These are phyloP conservation scores for Oryza coarctata DNA, from an alignment of 176 grass and related monocot genomes.

Conservation along the genomic window DNA sequence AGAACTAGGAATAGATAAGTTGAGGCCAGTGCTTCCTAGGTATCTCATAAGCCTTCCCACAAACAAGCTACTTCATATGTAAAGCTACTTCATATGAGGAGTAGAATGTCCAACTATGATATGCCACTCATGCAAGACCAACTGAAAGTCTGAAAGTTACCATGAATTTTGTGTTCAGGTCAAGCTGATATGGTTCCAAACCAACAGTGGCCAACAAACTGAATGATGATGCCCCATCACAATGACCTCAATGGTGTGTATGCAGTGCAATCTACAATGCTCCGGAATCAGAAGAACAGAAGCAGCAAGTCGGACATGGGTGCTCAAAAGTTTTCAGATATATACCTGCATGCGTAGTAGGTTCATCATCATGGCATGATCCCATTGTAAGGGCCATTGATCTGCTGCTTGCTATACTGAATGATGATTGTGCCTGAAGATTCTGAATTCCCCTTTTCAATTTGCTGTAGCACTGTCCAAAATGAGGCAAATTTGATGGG, in stretches of 20 bases:
- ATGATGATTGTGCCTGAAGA: constrained; percentile 17
- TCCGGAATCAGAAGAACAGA: not conserved
- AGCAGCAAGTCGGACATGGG: not conserved
- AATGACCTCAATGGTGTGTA: not conserved
- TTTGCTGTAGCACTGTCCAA: not conserved
- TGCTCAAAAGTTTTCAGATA: not conserved
- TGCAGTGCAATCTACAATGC: not conserved
- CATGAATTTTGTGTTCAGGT: not conserved
- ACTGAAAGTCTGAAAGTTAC: not conserved
- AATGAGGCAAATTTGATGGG: not conserved
- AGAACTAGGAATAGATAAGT: too few species aligned
- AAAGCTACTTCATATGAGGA: too few species aligned
- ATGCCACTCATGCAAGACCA: not conserved
- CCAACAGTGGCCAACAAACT: constrained; percentile 17
- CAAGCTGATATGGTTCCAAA: not conserved
- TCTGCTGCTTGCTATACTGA: constrained; percentile 12
- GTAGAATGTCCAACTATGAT: not conserved
- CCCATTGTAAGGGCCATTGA: constrained; percentile 6
- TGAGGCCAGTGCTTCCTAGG: too few species aligned
- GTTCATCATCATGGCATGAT: constrained; percentile 19
- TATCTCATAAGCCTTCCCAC: too few species aligned
- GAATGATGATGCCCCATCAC: not conserved
- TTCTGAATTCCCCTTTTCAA: not conserved
- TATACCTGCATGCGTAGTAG: not conserved
- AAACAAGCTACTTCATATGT: too few species aligned